A percentile compares a stretch with the other conserved stretches of the same genome.
Conservation (phyloP, 1,139 yeast species). For the Sugiyamaella japonica region DNA sequence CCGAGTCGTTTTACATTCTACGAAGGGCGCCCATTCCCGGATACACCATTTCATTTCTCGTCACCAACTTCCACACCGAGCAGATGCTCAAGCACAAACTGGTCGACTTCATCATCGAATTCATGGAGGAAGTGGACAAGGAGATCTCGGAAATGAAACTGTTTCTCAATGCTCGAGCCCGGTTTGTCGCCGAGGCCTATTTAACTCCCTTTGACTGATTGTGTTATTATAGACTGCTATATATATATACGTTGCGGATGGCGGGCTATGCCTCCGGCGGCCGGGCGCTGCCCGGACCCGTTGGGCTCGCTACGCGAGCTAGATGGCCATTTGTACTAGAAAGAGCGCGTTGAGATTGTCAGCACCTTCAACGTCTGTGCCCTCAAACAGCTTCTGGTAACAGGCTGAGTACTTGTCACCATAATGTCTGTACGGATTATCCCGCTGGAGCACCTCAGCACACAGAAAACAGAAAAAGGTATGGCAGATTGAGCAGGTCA, state of each 20-base stretch:
- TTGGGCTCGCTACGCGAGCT: slow-evolving; percentile 1
- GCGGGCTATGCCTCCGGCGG: slow-evolving; percentile 12
- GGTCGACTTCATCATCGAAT: slow-evolving; percentile 94
- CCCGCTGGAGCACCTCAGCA: slow-evolving; percentile 45
- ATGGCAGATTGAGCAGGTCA: slow-evolving; percentile 57
- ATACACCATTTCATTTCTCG: slow-evolving; percentile 87
- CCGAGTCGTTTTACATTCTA: slow-evolving; percentile 87
- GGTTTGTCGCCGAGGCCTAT: slow-evolving; percentile 96
- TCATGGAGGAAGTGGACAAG: slow-evolving; percentile 98
- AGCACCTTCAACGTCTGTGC: slow-evolving; percentile 48
- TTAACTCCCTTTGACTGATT: slow-evolving; percentile 47
- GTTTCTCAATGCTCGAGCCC: slow-evolving; percentile 94
- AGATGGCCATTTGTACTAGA: slow-evolving; percentile 3
- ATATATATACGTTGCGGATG: not conserved
- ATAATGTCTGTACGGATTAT: slow-evolving; percentile 58
- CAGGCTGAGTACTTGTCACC: slow-evolving; percentile 48
- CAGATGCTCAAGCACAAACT: slow-evolving; percentile 93
- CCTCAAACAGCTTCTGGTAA: slow-evolving; percentile 56
- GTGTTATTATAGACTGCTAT: not conserved
- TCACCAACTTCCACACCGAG: slow-evolving; percentile 94
- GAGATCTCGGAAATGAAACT: slow-evolving; percentile 98
- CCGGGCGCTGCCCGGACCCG: slow-evolving; percentile 9
- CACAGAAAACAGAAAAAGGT: slow-evolving; percentile 60
- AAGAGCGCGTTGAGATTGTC: slow-evolving; percentile 10
- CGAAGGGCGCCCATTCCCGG: slow-evolving; percentile 86